These are phyloP conservation scores for Chaetomium globosum DNA, from an alignment of 2,329 filamentous ascomycete genomes.

Conservation along the genomic window DNA sequence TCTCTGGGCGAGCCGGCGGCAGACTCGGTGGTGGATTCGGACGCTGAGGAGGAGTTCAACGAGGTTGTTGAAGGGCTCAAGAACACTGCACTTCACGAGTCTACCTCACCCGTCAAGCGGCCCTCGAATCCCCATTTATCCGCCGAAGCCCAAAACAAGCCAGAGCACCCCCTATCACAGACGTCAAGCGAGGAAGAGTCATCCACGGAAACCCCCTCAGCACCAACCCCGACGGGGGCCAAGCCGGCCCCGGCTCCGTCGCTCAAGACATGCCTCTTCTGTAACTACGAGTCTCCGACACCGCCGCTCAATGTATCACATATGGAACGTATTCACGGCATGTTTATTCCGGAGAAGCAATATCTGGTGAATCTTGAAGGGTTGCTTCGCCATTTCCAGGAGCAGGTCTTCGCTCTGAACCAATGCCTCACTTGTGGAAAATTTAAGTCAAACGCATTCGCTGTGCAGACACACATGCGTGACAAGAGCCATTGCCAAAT, in stretches of 20 bases:
- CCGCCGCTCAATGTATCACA: slow-evolving; percentile 77
- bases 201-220: slow-evolving; percentile 32
- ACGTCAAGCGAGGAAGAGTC: slow-evolving; percentile 44
- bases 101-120: slow-evolving; percentile 56
- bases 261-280: slow-evolving; percentile 76
- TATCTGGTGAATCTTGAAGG: slow-evolving; percentile 84
- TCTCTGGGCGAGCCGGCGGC: slow-evolving; percentile 76
- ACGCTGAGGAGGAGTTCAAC: slow-evolving; percentile 73
- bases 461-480: slow-evolving; percentile 93
- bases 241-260: slow-evolving; percentile 46
- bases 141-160: slow-evolving; percentile 47
- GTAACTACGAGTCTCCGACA: slow-evolving; percentile 79
- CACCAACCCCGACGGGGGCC: slow-evolving; percentile 37
- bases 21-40: slow-evolving; percentile 59
- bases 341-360: slow-evolving; percentile 89
- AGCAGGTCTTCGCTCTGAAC: slow-evolving; percentile 76
- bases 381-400: slow-evolving; percentile 74
- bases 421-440: slow-evolving; percentile 91
- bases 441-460: slow-evolving; percentile 73
- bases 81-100: slow-evolving; percentile 55
- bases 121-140: slow-evolving; percentile 56
- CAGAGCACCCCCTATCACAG: slow-evolving; percentile 50
- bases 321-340: slow-evolving; percentile 90
- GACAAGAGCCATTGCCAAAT: slow-evolving; percentile 98
- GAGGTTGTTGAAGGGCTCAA: slow-evolving; percentile 78